Percentiles rank a stretch among this genome's conserved stretches.
Conservation (phyloP, 495 filamentous ascomycete genomes). For the Aspergillus baeticus region DNA sequence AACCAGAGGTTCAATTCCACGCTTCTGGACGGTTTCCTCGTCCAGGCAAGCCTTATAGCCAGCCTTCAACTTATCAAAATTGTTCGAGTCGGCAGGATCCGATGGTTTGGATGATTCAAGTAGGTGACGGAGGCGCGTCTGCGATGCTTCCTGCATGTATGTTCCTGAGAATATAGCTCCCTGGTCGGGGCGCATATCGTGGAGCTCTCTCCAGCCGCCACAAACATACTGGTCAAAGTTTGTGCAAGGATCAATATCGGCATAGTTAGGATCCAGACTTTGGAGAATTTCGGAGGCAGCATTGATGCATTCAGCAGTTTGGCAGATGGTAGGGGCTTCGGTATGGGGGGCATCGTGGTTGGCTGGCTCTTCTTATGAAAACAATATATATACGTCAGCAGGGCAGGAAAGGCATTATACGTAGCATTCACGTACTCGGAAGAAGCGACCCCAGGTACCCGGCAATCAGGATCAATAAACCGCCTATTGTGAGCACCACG, state of each 20-base stretch:
- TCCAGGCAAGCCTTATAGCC: slow-evolving; percentile 67
- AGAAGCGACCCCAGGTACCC: neutral
- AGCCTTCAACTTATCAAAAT: slow-evolving; percentile 64
- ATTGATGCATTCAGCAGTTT: slow-evolving; percentile 64
- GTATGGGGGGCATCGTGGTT: slow-evolving; percentile 14
- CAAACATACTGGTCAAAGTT: slow-evolving; percentile 70
- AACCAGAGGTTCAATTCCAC: slow-evolving; percentile 53
- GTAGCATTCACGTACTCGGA: neutral
- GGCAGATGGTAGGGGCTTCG: slow-evolving; percentile 38
- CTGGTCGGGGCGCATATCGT: slow-evolving; percentile 68
- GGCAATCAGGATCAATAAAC: neutral
- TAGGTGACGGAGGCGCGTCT: slow-evolving; percentile 61
- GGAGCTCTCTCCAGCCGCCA: slow-evolving; percentile 61
- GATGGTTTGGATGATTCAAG: slow-evolving; percentile 56
- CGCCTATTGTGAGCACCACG: neutral
- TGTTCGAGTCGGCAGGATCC: slow-evolving; percentile 53
- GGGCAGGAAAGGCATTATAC: neutral
- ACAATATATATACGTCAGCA: neutral
- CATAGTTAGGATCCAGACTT: slow-evolving; percentile 64
- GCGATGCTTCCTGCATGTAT: slow-evolving; percentile 57
- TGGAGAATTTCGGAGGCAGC: slow-evolving; percentile 67
- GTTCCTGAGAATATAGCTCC: slow-evolving; percentile 58
- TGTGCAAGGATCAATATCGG: slow-evolving; percentile 64
- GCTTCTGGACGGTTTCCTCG: slow-evolving; percentile 49
- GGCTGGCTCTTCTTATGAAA: neutral